Conservation (phyloP, 139 green algal genomes). For the Limnomonas spitsbergensis region DNA sequence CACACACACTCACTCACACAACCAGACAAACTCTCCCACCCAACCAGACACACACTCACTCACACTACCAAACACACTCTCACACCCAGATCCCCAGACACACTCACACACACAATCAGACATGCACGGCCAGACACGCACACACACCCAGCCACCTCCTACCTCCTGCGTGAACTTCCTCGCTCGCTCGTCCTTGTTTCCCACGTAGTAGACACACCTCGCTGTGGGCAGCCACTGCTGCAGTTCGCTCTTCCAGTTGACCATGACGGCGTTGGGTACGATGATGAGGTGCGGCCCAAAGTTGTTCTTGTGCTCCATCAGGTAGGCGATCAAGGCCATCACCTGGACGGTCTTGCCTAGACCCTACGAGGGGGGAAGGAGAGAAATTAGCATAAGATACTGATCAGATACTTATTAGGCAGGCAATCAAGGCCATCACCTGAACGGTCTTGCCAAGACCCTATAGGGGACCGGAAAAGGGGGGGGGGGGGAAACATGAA, state of each 20-base stretch:
- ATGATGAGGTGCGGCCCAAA: constrained; percentile 98
- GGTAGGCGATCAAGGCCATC: constrained; percentile 95
- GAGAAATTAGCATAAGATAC: background rate
- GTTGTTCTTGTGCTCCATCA: constrained; percentile 96
- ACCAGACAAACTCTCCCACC: too few species aligned
- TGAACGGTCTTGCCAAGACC: constrained; percentile 93
- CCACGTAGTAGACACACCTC: constrained; percentile 75
- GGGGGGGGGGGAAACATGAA: constrained; percentile 75
- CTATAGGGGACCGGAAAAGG: too few species aligned
- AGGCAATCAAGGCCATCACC: constrained; percentile 95
- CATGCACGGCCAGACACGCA: too few species aligned
- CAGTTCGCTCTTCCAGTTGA: constrained; percentile 98
- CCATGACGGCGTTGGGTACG: constrained; percentile 98
- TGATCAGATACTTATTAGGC: too few species aligned
- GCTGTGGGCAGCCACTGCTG: constrained; percentile 79
- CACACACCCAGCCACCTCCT: too few species aligned
- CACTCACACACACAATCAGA: too few species aligned
- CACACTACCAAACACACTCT: too few species aligned
- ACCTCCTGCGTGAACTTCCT: constrained; percentile 23
- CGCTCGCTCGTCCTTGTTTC: constrained; percentile 69
- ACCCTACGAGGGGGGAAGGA: constrained; percentile 91
- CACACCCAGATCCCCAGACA: too few species aligned
- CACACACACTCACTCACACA: too few species aligned
- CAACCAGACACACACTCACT: too few species aligned
- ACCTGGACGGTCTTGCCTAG: constrained; percentile 97